Base-by-base conservation (phyloP, 306 rosid genomes). In the Argentina anserina region DNA sequence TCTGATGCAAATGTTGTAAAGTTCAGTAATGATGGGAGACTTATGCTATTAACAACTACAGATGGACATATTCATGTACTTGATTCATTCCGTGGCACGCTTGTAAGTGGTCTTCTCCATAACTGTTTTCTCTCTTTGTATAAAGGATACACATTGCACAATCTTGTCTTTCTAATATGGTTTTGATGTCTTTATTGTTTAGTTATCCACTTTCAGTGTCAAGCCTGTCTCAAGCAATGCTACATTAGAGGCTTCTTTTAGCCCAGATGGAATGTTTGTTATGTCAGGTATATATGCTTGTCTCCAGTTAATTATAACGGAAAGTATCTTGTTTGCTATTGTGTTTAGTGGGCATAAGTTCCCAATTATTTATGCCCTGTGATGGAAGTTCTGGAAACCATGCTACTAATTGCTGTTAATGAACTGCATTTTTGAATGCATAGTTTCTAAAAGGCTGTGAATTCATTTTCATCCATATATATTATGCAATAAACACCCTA, bases 1-100 rank as follows among this genome's bases (percentile, higher is more conserved):
- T 94, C 99, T 50, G 97, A 91, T 81, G 95, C 99, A 68, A 94
- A 94, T 85, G 91, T 91, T 77, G 91, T 94, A 49, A 91, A 94
- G 86, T 94, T 86, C 83, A 94, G 99, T 65, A 91, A 85, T 76
- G 97, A 94, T 76, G 99, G 99, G 43, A 86, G 95, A 77, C 97
- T 91, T 67, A 72, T 94, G 89, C 94, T 94, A 73, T 82, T 89
- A 62, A 89, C 99, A 49, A 94, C 99, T 45, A 79, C 83, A 60
- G 92, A 78, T 74, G 99, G 99, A 67, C 95, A 85, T 81, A 78
- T 94, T 78, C 99, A 94, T 41, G 95, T 94, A 11, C 95, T 94
- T 56, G 99, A 94, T 77, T 86, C 99, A 53, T 91, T 94, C 76
- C 92, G 93, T 18, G 99, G 99, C 69, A 89, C 96, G 58, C 96